Conservation (phyloP, 1,284 basidiomycete genomes). For the Ceraceosorus bombacis region DNA sequence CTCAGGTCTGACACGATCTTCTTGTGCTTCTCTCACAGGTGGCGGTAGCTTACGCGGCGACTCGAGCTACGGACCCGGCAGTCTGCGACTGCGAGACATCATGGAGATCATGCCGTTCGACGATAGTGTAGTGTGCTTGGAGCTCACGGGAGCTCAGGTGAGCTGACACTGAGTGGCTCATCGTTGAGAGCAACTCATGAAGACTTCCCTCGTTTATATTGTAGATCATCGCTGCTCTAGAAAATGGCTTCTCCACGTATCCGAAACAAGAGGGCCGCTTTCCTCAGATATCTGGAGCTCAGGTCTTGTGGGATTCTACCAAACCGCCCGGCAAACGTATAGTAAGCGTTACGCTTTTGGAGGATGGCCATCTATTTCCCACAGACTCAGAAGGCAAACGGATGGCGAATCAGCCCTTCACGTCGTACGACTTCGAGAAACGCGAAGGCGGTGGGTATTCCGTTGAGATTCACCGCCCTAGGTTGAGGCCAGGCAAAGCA, state of each 20-base stretch:
- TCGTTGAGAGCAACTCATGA: background rate
- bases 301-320: slow-evolving; percentile 77
- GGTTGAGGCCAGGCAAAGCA: slow-evolving; percentile 17
- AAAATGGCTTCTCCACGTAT: slow-evolving; percentile 68
- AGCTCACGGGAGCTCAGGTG: slow-evolving; percentile 62
- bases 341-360: slow-evolving; percentile 30
- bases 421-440: slow-evolving; percentile 4
- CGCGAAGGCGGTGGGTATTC: slow-evolving; percentile 49
- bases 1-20: background rate
- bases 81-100: slow-evolving; percentile 67
- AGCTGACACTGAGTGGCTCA: no score
- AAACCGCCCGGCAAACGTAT: slow-evolving; percentile 42
- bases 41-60: slow-evolving; percentile 75
- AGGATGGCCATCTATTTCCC: slow-evolving; percentile 17
- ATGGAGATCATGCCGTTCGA: slow-evolving; percentile 83
- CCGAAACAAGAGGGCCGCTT: slow-evolving; percentile 90
- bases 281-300: slow-evolving; percentile 76
- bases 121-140: slow-evolving; percentile 69
- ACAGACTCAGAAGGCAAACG: background rate
- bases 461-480: slow-evolving; percentile 22
- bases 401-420: slow-evolving; percentile 11
- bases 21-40: slow-evolving; percentile 57
- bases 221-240: slow-evolving; percentile 72
- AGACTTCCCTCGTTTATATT: background rate
- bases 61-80: slow-evolving; percentile 66